phyloP scores from a whole-genome alignment of 2,329 filamentous ascomycete genomes.

The Colletotrichum scovillei region DNA sequence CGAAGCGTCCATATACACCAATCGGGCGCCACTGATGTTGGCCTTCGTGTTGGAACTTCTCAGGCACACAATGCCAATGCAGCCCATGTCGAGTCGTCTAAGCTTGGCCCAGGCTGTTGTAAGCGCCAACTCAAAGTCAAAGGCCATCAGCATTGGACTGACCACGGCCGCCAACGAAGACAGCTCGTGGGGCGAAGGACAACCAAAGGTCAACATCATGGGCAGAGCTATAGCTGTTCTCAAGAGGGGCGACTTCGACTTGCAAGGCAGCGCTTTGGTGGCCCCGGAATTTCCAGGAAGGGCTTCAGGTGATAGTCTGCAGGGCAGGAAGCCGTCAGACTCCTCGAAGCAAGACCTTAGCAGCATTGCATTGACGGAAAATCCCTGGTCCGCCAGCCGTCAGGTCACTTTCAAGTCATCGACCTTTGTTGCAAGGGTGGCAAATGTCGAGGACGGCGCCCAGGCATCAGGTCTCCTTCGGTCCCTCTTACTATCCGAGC shows the following conservation, averaged over 20 bases:
- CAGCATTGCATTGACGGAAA: conserved; percentile 24
- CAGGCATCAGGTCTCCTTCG: conserved; percentile 57
- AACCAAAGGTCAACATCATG: conserved; percentile 79
- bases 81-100: conserved; percentile 84
- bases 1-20: conserved; percentile 73
- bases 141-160: conserved; percentile 80
- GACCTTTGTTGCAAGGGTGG: conserved; percentile 67
- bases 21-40: conserved; percentile 84
- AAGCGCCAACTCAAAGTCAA: conserved; percentile 81
- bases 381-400: conserved; percentile 62
- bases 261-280: conserved; percentile 53
- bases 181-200: conserved; percentile 79
- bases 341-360: conserved; percentile 35
- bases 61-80: conserved; percentile 85
- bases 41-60: conserved; percentile 82
- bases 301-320: conserved; percentile 9
- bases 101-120: conserved; percentile 88
- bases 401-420: conserved; percentile 64
- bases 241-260: conserved; percentile 81
- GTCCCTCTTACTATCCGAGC: conserved; percentile 59
- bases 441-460: conserved; percentile 50
- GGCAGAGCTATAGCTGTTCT: conserved; percentile 80
- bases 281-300: conserved; percentile 34
- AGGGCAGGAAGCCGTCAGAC: conserved; percentile 22
- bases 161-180: conserved; percentile 73